Base-by-base conservation (phyloP, 176 grass and related monocot species). In the Saccharum officinarum region DNA sequence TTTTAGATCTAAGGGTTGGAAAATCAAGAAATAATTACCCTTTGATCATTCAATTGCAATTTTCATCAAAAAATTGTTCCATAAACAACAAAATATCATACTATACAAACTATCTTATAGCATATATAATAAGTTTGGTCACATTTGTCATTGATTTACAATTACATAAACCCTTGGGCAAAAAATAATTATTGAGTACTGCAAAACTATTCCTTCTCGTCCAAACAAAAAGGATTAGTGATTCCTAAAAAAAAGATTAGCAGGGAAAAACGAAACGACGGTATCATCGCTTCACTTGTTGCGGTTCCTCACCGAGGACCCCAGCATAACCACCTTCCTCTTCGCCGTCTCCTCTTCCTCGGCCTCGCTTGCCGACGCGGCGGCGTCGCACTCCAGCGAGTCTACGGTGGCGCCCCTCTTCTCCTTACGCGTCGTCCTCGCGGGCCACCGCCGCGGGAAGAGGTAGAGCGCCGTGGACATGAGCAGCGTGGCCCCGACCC, bases 381-480 rank as follows among this genome's bases (percentile, higher is more conserved):
- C 38, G 20, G 6, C 22, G 76, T 20, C 47, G 5, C 47, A 11
- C 63, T 39, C 81, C 54, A 36, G 16, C 23, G 47, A 28, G 22
- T 42, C 6, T 1, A 3, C 39, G 3, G 2, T 39, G 2, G 2
- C 50, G 2, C 4, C 17, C 9, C 10, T 60, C 17, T 3, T 14
- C 59, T 36, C 12, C 23, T 16, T 49, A 14, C 2, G 5, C 20
- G 38, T 6, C 34, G 11, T 38, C 41, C 3, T 74, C 14, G 9
- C 69, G 0, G 49, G 60, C 77, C 77, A 60, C 34, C 55, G 79
- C 1, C 52, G 34, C 1, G 83, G 82, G 10, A 86, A 68, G 1
- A 88, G 40, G 86, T 82, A 91, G 75, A 93, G 69, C 34, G 65
- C 86, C 6, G 70, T 70, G 42, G 86, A 86, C 62, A 46, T 83